Evolutionary conservation across 768 basidiomycete genomes (phyloP).

Genomic region (Porpolomopsis calyptriformis): DNA sequence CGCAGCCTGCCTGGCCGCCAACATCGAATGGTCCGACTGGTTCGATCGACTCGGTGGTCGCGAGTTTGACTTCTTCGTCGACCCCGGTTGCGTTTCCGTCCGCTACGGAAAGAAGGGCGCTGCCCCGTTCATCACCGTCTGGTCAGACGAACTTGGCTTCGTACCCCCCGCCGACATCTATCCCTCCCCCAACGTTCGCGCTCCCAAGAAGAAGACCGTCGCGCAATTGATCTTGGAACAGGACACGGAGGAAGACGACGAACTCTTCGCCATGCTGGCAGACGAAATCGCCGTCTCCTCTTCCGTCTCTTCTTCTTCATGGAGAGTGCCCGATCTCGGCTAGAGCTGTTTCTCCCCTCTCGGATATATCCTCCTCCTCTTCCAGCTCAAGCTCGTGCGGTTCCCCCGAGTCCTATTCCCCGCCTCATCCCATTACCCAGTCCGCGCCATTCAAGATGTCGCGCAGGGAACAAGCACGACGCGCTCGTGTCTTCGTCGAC

Average conservation of each 20-base stretch:
- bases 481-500: conserved; percentile 65
- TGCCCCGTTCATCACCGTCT: conserved; percentile 44
- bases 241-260: conserved; percentile 60
- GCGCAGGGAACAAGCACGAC: conserved; percentile 58
- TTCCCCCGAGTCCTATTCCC: background rate
- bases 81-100: conserved; percentile 68
- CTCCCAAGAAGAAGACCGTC: conserved; percentile 40
- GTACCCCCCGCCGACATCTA: conserved; percentile 12
- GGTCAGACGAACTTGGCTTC: conserved; percentile 43
- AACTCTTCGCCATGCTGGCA: conserved; percentile 65
- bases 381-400: conserved; percentile 49
- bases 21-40: too few species aligned
- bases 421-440: background rate
- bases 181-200: background rate
- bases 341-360: conserved; percentile 50
- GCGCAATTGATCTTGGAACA: conserved; percentile 65
- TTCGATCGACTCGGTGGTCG: too few species aligned
- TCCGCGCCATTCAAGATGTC: conserved; percentile 32
- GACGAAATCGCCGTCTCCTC: conserved; percentile 58
- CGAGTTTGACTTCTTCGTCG: conserved; percentile 73
- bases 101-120: conserved; percentile 37
- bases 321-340: conserved; percentile 40
- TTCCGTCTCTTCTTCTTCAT: conserved; percentile 53
- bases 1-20: too few species aligned
- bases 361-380: conserved; percentile 52